Base-by-base conservation (phyloP, 1,284 basidiomycete species). In the Rhodotorula glutinis region DNA sequence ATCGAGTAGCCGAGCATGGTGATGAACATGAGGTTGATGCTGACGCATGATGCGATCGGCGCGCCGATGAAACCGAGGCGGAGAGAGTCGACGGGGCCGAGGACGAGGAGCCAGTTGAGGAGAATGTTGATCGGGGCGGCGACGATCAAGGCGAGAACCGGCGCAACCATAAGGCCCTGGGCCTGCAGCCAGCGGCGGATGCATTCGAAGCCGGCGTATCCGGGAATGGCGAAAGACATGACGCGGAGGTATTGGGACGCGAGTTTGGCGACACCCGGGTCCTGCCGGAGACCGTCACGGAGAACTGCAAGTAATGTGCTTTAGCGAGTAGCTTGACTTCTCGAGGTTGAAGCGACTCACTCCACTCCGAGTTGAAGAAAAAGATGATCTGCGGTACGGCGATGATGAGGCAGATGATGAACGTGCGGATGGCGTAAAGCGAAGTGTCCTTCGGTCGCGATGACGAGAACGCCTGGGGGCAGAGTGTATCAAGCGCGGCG, bases 31-130 rank as follows among this genome's bases (percentile, higher is more conserved):
- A 95, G 81, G 79, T 92, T 95, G 82, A 92, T 91, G 4, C 89
- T 90, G 66, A 95, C 83, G 0, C 90, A 89, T 0, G 91, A 92
- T 0, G 94, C 90, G 46, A 97, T 82, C 0, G 95, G 94, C 3
- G 94, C 94, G 14, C 95, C 95, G 66, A 92, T 86, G 79, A 93
- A 98, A 13, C 95, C 95, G 1, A 98, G 81, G 23, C 89, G 82
- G 61, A 93, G 60, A 3, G 25, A 38, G 25, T 77, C 74, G 44
- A 58, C 41, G 10, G 79, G 79, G 1, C 80, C 79, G 76, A 77
- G 79, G 17, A 81, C 91, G 19, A 98, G 85, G 1, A 91, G 75
- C 76, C 87, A 96, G 77, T 91, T 95, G 52, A 97, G 81, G 5
- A 90, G 52, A 0, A 88, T 86, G 75, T 98, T 98, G 70, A 92